A percentile compares a stretch with the other conserved stretches of the same genome.
Conservation (phyloP, 176 grass and related monocot species). For the Saccharum officinarum region DNA sequence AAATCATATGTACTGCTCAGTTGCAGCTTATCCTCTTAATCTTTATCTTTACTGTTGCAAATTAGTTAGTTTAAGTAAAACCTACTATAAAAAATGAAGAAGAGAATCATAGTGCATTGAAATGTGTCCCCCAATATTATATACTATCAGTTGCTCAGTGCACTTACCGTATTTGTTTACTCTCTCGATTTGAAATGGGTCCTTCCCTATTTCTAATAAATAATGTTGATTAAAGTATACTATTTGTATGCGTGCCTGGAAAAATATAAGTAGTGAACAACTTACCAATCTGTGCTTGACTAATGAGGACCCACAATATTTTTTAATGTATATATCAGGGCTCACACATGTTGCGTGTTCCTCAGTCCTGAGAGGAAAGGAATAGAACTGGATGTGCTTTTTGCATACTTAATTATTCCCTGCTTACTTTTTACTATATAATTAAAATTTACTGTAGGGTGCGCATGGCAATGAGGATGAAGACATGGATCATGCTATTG, state of each 20-base stretch:
- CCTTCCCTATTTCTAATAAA: constrained; percentile 15
- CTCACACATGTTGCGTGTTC: background rate
- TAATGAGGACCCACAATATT: background rate
- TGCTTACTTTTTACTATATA: background rate
- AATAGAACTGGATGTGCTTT: background rate
- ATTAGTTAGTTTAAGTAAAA: constrained; percentile 13
- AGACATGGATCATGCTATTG: constrained; percentile 89
- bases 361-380: background rate
- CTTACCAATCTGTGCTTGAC: background rate
- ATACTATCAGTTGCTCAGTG: background rate
- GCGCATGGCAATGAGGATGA: constrained; percentile 46
- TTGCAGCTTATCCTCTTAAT: background rate
- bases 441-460: constrained; percentile 36
- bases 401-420: constrained; percentile 31
- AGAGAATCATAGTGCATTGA: background rate
- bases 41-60: background rate
- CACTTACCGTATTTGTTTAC: background rate
- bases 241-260: background rate
- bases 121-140: background rate
- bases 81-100: background rate
- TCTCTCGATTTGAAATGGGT: constrained; percentile 19
- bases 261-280: background rate
- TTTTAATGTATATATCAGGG: constrained; percentile 3
- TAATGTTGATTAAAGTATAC: constrained; percentile 6
- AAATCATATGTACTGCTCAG: constrained; percentile 39